Percentiles rank a stretch among this genome's conserved stretches.
These are phyloP conservation scores for Protoeuglena noctilucae DNA, from an alignment of 139 green algal species.

Conservation along the genomic window DNA sequence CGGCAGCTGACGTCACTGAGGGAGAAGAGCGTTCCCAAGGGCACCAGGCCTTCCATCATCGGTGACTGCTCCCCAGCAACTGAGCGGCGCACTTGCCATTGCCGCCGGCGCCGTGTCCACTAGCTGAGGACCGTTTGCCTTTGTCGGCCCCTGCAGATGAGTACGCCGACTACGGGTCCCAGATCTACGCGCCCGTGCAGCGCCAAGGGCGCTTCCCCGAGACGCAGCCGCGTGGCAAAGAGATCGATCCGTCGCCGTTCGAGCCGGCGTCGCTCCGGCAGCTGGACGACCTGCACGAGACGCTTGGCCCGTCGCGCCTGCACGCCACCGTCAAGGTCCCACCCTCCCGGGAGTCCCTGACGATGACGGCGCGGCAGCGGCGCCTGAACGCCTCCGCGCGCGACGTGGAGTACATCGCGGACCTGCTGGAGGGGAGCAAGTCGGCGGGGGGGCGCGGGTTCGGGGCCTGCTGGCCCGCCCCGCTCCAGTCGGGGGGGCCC, in stretches of 20 bases:
- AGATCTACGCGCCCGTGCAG: slow-evolving; percentile 49
- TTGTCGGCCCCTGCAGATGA: no score
- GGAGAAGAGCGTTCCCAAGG: no score
- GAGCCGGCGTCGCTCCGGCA: slow-evolving; percentile 21
- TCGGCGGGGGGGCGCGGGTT: slow-evolving; percentile 20
- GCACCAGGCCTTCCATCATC: slow-evolving; percentile 20
- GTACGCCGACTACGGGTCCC: slow-evolving; percentile 43
- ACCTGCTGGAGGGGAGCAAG: slow-evolving; percentile 36
- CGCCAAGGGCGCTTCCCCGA: slow-evolving; percentile 47
- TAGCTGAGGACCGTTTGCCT: no score
- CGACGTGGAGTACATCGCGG: slow-evolving; percentile 35
- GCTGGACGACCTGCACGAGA: slow-evolving; percentile 29
- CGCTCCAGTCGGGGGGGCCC: slow-evolving; percentile 5
- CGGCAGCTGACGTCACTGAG: slow-evolving; percentile 38
- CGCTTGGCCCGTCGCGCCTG: slow-evolving; percentile 21
- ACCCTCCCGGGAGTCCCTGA: slow-evolving; percentile 4
- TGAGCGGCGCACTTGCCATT: no score
- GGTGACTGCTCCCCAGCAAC: no score
- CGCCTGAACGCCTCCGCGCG: no score
- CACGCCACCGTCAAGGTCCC: slow-evolving; percentile 9
- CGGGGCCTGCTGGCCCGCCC: slow-evolving; percentile 40
- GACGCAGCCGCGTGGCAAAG: slow-evolving; percentile 14
- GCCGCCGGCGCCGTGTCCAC: no score
- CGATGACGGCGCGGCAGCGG: slow-evolving; percentile 4
- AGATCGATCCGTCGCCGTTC: slow-evolving; percentile 42